phyloP scores from a whole-genome alignment of 208 protist genomes.

The Herpetomonas muscarum region DNA sequence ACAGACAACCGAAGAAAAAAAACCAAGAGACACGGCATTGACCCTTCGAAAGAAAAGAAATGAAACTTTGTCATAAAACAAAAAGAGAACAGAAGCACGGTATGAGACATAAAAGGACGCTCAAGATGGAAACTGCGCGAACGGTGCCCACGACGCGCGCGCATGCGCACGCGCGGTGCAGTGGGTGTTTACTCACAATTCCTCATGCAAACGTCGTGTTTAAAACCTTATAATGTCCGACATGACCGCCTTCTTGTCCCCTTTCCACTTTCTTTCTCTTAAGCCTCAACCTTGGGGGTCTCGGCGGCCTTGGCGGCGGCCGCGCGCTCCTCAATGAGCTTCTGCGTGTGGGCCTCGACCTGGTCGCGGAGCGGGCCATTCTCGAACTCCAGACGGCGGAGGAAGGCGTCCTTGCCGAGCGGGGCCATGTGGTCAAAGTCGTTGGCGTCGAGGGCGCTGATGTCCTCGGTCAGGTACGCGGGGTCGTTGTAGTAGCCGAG shows the following conservation, averaged over 20 bases:
- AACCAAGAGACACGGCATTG: not conserved
- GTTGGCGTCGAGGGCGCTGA: conserved; percentile 83
- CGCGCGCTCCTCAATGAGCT: conserved; percentile 70
- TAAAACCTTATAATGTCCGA: conserved; percentile 1
- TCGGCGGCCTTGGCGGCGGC: conserved; percentile 32
- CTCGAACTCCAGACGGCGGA: conserved; percentile 91
- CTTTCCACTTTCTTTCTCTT: not conserved
- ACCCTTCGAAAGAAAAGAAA: not conserved
- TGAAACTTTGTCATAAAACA: not conserved
- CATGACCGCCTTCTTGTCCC: not conserved
- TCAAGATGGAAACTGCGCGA: no score
- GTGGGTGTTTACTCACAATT: not conserved
- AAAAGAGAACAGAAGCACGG: conserved; percentile 5
- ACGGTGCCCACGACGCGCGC: no score
- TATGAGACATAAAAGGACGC: not conserved
- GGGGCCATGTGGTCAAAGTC: conserved; percentile 87
- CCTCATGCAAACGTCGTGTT: not conserved
- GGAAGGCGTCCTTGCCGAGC: conserved; percentile 88
- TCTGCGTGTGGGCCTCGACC: conserved; percentile 88
- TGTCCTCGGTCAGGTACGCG: conserved; percentile 85
- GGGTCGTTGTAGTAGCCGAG: conserved; percentile 93
- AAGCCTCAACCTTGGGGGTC: conserved; percentile 22
- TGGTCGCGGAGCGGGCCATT: conserved; percentile 90
- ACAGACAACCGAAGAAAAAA: conserved; percentile 9
- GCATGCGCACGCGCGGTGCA: no score